Percentiles rank a stretch among this genome's conserved stretches.
Evolutionary conservation across 257 asterid genomes (phyloP).

Genomic region (Handroanthus guayacan): DNA sequence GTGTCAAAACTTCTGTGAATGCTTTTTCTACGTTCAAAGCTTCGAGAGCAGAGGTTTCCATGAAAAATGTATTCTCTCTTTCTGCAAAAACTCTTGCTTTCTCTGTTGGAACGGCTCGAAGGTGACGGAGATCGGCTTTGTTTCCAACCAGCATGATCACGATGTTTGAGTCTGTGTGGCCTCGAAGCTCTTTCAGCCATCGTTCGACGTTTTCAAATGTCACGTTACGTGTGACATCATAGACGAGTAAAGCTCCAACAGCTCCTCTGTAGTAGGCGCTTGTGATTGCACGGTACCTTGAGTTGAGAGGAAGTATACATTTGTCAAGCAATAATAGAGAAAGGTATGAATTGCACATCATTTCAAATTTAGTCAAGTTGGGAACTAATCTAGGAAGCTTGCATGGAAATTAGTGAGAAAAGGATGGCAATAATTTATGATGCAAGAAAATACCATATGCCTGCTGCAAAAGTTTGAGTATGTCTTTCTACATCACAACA

Average conservation of each 20-base stretch:
- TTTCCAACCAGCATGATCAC: constrained; percentile 88
- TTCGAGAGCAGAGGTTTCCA: constrained; percentile 88
- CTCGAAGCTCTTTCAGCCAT: constrained; percentile 87
- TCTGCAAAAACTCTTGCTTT: constrained; percentile 72
- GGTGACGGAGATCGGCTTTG: constrained; percentile 86
- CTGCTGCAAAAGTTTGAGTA: background rate
- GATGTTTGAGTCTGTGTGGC: constrained; percentile 80
- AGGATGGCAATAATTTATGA: background rate
- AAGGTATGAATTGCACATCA: background rate
- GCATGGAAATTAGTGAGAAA: background rate
- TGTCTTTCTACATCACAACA: background rate
- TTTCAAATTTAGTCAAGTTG: too few species aligned
- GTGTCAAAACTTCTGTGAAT: constrained; percentile 80
- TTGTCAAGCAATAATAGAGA: background rate
- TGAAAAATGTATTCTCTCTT: constrained; percentile 69
- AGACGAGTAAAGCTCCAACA: constrained; percentile 78
- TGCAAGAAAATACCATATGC: background rate
- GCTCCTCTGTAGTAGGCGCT: constrained; percentile 93
- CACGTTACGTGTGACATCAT: constrained; percentile 79
- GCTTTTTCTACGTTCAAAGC: constrained; percentile 78
- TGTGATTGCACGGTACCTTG: constrained; percentile 88
- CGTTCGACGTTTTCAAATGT: constrained; percentile 78
- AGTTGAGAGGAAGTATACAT: background rate
- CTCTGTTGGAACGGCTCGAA: constrained; percentile 64
- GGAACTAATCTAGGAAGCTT: background rate